These are phyloP conservation scores for Castanea mollissima DNA, from an alignment of 306 rosid species.

Conservation along the genomic window DNA sequence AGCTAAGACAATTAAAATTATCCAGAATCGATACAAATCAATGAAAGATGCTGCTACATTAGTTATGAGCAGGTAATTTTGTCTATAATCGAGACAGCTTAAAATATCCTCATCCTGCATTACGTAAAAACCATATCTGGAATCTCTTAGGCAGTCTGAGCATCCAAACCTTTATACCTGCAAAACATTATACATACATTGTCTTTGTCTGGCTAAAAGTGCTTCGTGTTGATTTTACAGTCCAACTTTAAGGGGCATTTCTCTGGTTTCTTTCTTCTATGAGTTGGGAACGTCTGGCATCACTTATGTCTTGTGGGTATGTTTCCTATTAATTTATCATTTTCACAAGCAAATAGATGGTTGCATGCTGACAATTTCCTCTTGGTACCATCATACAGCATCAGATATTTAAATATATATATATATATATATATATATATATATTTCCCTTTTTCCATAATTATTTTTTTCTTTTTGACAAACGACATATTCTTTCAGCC, in stretches of 20 bases:
- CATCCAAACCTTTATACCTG: background rate
- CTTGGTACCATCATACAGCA: no score
- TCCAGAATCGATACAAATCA: slow-evolving; percentile 46
- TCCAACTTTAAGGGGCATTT: slow-evolving; percentile 63
- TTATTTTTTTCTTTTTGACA: background rate
- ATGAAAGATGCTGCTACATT: slow-evolving; percentile 59
- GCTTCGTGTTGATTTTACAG: slow-evolving; percentile 40
- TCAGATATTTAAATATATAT: no score
- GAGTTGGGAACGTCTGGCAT: slow-evolving; percentile 83
- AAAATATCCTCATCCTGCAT: background rate
- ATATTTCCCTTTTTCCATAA: background rate
- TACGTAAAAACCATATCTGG: background rate
- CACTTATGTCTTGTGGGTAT: slow-evolving; percentile 57
- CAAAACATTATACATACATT: background rate
- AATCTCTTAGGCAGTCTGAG: background rate
- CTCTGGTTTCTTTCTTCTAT: slow-evolving; percentile 73
- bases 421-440: background rate
- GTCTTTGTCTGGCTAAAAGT: background rate
- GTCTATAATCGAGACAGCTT: background rate
- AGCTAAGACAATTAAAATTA: slow-evolving; percentile 36
- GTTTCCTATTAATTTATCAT: slow-evolving; percentile 1
- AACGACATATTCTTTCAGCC: background rate
- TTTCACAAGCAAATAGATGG: background rate
- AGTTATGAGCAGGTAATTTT: slow-evolving; percentile 57
- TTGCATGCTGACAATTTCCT: no score